These are phyloP conservation scores for Berberis vulgaris DNA, from an alignment of 164 flowering plant species.

Conservation along the genomic window DNA sequence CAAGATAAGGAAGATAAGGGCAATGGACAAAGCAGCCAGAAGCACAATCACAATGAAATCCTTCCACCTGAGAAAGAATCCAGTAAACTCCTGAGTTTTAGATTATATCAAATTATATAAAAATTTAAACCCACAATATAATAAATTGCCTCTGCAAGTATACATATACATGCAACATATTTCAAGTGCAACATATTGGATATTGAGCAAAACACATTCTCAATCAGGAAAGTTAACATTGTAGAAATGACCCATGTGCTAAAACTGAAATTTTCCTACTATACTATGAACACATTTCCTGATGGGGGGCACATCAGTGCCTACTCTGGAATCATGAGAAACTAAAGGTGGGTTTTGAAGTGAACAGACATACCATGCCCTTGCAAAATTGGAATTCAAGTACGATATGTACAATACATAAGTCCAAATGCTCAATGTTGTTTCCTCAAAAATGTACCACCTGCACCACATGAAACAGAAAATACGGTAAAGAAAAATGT, in stretches of 20 bases:
- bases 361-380: slow-evolving; percentile 44
- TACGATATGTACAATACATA: slow-evolving; percentile 60
- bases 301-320: no score
- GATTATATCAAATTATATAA: not conserved
- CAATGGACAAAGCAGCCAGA: slow-evolving; percentile 42
- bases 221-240: no score
- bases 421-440: slow-evolving; percentile 85
- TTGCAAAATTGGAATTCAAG: slow-evolving; percentile 44
- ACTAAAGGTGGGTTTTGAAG: not conserved
- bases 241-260: no score
- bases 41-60: slow-evolving; percentile 56
- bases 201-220: no score
- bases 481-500: not conserved
- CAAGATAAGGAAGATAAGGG: slow-evolving; percentile 57
- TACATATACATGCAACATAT: no score
- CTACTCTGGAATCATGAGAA: not conserved
- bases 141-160: no score
- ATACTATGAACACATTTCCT: no score
- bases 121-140: not conserved
- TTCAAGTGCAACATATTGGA: no score
- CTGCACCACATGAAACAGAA: slow-evolving; percentile 23
- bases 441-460: slow-evolving; percentile 93
- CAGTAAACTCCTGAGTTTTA: slow-evolving; percentile 2
- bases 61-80: slow-evolving; percentile 63
- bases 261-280: no score